A percentile compares a stretch with the other conserved stretches of the same genome.
phyloP scores from a whole-genome alignment of 2,329 filamentous ascomycete genomes.

The Talaromyces sp. region DNA sequence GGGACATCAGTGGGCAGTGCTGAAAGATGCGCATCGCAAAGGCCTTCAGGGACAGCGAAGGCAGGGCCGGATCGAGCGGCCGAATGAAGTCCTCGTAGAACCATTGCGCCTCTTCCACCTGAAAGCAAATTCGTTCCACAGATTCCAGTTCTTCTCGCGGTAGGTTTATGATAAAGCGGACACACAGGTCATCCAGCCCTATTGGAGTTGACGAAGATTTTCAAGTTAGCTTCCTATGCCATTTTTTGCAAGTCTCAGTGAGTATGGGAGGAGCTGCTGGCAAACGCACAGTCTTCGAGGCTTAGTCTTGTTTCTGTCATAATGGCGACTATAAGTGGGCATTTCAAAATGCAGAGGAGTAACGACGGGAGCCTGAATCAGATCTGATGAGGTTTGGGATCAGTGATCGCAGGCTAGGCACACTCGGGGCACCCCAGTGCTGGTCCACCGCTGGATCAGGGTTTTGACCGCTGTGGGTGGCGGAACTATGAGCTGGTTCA shows the following conservation, averaged over 20 bases:
- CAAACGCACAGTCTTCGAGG: constrained; percentile 75
- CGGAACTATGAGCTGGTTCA: neutral
- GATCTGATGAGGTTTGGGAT: constrained; percentile 14
- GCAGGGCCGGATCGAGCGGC: constrained; percentile 76
- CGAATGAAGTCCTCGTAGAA: constrained; percentile 99
- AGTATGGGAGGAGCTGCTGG: neutral
- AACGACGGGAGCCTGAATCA: constrained; percentile 14
- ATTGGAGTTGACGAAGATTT: constrained; percentile 13
- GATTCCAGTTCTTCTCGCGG: constrained; percentile 85
- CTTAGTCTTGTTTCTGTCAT: constrained; percentile 78
- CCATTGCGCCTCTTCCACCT: constrained; percentile 99
- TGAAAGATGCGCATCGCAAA: constrained; percentile 91
- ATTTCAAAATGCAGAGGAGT: constrained; percentile 47
- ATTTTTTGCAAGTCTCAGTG: neutral
- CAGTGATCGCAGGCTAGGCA: constrained; percentile 8
- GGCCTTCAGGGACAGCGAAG: constrained; percentile 75
- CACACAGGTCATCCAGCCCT: constrained; percentile 97
- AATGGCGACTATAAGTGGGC: constrained; percentile 54
- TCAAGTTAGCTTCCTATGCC: constrained; percentile 19
- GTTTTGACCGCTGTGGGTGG: constrained; percentile 6
- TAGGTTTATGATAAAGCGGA: constrained; percentile 96
- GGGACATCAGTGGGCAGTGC: constrained; percentile 83
- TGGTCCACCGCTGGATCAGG: constrained; percentile 2
- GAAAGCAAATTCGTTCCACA: constrained; percentile 93
- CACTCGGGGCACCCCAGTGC: neutral